Evolutionary conservation across 2,329 filamentous ascomycete genomes (phyloP).

Genomic region (Diaporthe ampelina): DNA sequence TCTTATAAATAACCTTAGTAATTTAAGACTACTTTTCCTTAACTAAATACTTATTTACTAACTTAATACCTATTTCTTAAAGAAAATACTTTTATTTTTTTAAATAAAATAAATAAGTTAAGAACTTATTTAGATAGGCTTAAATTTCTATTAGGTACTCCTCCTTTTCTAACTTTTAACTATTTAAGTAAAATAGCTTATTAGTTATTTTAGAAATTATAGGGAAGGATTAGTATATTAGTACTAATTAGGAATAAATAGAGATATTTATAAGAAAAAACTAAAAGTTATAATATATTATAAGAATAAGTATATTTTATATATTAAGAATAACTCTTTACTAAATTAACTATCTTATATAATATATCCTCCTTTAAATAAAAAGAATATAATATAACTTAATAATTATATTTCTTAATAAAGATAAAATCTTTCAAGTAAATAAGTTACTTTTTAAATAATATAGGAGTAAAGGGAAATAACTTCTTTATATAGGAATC

Average conservation of each 20-base stretch:
- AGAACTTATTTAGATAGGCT: not conserved
- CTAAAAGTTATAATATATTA: too few species aligned
- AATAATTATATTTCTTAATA: too few species aligned
- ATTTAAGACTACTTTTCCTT: not conserved
- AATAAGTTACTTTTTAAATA: not conserved
- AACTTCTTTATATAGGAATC: not conserved
- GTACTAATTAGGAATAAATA: too few species aligned
- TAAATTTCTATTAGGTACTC: not conserved
- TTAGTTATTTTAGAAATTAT: not conserved
- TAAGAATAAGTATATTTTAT: too few species aligned
- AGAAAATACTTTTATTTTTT: slow-evolving; percentile 3
- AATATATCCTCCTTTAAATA: too few species aligned
- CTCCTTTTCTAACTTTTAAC: not conserved
- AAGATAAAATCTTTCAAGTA: not conserved
- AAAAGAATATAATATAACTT: too few species aligned
- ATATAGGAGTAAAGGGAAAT: not conserved
- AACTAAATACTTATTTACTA: not conserved
- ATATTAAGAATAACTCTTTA: too few species aligned
- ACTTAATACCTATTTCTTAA: too few species aligned
- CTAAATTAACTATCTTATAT: too few species aligned
- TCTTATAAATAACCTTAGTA: not conserved
- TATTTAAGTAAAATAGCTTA: not conserved
- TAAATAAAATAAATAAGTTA: slow-evolving; percentile 7
- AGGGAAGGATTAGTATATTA: too few species aligned
- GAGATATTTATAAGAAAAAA: too few species aligned